Evolutionary conservation across 768 basidiomycete species (phyloP), one percentile per base, ranked within the genome.

Genomic region (Hemileccinum impolitum): DNA sequence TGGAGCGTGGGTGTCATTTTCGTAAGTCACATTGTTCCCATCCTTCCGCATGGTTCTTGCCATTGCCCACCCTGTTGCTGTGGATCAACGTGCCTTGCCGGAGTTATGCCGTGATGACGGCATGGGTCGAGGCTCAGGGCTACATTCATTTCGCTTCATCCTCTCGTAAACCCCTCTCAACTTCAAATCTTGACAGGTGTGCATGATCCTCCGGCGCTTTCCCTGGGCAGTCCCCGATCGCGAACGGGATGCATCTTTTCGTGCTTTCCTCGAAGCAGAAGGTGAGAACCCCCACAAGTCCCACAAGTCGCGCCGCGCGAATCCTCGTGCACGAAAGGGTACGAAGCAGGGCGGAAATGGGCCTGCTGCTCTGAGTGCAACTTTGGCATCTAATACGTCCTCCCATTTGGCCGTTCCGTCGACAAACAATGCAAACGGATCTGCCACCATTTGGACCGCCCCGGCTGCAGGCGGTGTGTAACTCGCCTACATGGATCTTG

Each of bases 1-100:
- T 99, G 96, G 96, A 90, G 88, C 59, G 85, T 95, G 32, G 96
- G 91, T 46, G 92, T 99, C 68, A 99, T 99, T 62, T 97, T 99
- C 75, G 82, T 98, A 76, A 63, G 65, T 69, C 17, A 8, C n/a
- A 21, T 35, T 17, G 35, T 39, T 31, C 11, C 23, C 23, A 23
- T 23, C 23, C n/a, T 23, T 23, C 23, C 13, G 4, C 15, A 12
- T 41, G 15, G 23, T 8, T 18, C 14, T 32, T 44, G 46, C 31
- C 13, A 31, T 49, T 36, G 32, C 45, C 10, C 5, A 21, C 38
- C 32, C 10, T 10, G 18, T 28, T 49, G 42, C 38, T 49, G 34
- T 10, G 45, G 25, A 6, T 34, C 7, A 34, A 21, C 35, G 25
- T 42, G 40, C 36, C 57, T 30, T n/a, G 47, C 42, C 17, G 15